A percentile compares a stretch with the other conserved stretches of the same genome.
phyloP scores from a whole-genome alignment of 2,329 filamentous ascomycete genomes.

The Aspergillus ruber region DNA sequence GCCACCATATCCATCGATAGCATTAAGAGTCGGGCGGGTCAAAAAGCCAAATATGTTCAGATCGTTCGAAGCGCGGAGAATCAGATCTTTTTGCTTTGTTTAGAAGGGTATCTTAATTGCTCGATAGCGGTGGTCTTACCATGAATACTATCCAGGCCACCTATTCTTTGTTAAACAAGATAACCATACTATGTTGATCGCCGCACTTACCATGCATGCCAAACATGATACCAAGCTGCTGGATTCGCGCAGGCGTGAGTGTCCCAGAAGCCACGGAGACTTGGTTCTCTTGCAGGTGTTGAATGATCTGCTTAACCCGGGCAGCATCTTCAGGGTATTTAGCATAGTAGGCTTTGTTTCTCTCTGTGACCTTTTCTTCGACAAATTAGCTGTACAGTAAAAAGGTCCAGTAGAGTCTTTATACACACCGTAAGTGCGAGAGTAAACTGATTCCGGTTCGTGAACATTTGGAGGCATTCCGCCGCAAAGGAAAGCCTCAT shows the following conservation, averaged over 20 bases:
- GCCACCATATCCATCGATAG: constrained; percentile 59
- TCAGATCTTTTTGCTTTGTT: constrained; percentile 42
- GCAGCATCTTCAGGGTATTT: constrained; percentile 79
- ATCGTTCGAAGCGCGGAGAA: constrained; percentile 66
- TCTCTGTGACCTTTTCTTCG: constrained; percentile 55
- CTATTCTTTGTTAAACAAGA: constrained; percentile 22
- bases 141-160: constrained; percentile 70
- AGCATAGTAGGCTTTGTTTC: constrained; percentile 72
- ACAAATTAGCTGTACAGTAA: constrained; percentile 8
- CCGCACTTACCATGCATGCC: constrained; percentile 59
- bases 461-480: constrained; percentile 72
- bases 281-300: constrained; percentile 56
- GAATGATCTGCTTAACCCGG: constrained; percentile 60
- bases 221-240: constrained; percentile 71
- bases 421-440: constrained; percentile 53
- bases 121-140: constrained; percentile 26
- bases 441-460: constrained; percentile 68
- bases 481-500: constrained; percentile 77
- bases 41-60: constrained; percentile 70
- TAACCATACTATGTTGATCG: background rate
- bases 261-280: constrained; percentile 63
- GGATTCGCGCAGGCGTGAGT: constrained; percentile 66
- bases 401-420: background rate
- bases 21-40: constrained; percentile 62
- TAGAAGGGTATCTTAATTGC: background rate